Conservation (phyloP, 2,329 filamentous ascomycete genomes). For the Arthrobotrys megalospora region DNA sequence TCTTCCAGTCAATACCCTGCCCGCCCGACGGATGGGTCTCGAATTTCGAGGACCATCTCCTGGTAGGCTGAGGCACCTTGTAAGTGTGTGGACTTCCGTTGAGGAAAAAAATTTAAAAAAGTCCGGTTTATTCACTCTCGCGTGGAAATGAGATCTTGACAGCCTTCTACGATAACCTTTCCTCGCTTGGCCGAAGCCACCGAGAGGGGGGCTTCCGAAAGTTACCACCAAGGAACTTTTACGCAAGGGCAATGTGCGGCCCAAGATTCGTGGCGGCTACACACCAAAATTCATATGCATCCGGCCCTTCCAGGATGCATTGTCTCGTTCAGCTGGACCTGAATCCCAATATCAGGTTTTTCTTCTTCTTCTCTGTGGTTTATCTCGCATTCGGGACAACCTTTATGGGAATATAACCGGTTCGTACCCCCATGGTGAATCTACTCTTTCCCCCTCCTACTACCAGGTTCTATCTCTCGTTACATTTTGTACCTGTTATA, state of each 20-base stretch:
- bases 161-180: conserved; percentile 28
- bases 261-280: conserved; percentile 39
- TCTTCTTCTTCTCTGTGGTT: conserved; percentile 11
- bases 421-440: conserved; percentile 8
- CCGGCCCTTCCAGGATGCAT: conserved; percentile 20
- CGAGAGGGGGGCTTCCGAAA: conserved; percentile 17
- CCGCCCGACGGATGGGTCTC: conserved; percentile 25
- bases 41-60: conserved; percentile 2
- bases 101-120: conserved; percentile 7
- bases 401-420: conserved; percentile 50
- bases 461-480: conserved; percentile 31
- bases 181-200: conserved; percentile 28
- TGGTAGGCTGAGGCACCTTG: not conserved
- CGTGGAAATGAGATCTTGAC: conserved; percentile 43
- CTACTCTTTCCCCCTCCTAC: conserved; percentile 16
- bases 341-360: conserved; percentile 8
- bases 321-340: conserved; percentile 30
- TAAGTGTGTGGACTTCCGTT: not conserved
- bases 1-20: conserved; percentile 12
- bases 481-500: conserved; percentile 7
- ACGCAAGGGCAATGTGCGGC: conserved; percentile 41
- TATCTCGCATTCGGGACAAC: conserved; percentile 9
- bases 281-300: conserved; percentile 21
- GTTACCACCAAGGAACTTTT: conserved; percentile 21
- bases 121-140: conserved; percentile 16